Percentiles rank a stretch among this genome's conserved stretches.
These are phyloP conservation scores for Phaffomyces antillensis DNA, from an alignment of 805 yeast species.

Conservation along the genomic window DNA sequence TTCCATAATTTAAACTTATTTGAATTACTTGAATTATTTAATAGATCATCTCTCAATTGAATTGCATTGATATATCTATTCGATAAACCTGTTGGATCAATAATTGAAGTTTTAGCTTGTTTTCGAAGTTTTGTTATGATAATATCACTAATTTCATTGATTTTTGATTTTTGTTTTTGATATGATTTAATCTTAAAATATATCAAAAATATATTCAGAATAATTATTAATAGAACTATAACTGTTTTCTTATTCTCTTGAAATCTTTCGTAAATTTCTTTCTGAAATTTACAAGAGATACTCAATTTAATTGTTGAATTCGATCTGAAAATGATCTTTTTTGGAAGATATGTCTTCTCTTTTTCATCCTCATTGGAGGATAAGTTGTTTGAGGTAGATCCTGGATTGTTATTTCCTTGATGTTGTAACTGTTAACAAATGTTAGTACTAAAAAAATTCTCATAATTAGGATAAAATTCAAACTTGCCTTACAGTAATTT, in stretches of 20 bases:
- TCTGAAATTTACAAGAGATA: conserved; percentile 48
- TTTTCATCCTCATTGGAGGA: conserved; percentile 31
- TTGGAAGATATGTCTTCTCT: conserved; percentile 30
- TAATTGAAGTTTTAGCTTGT: conserved; percentile 31
- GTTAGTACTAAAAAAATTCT: conserved; percentile 18
- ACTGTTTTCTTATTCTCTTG: conserved; percentile 19
- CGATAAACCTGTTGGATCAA: conserved; percentile 29
- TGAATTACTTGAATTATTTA: conserved; percentile 26
- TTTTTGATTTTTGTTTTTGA: conserved; percentile 32
- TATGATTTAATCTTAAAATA: conserved; percentile 31
- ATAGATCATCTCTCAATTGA: conserved; percentile 62
- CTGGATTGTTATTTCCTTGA: conserved; percentile 33
- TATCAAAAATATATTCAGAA: conserved; percentile 13
- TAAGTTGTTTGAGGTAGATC: conserved; percentile 31
- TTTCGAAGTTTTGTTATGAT: conserved; percentile 44
- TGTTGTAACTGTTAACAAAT: conserved; percentile 13
- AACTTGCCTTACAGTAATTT: conserved; percentile 76
- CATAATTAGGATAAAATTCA: conserved; percentile 12
- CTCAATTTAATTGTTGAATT: conserved; percentile 60
- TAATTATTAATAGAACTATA: conserved; percentile 9
- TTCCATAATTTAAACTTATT: conserved; percentile 51
- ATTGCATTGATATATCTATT: conserved; percentile 55
- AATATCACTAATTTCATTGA: conserved; percentile 39
- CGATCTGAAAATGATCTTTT: conserved; percentile 54
- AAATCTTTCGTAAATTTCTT: conserved; percentile 37